Evolutionary conservation across 176 grass and related monocot genomes (phyloP), one percentile per base, ranked within the genome.

Genomic region (Triticum turgidum): DNA sequence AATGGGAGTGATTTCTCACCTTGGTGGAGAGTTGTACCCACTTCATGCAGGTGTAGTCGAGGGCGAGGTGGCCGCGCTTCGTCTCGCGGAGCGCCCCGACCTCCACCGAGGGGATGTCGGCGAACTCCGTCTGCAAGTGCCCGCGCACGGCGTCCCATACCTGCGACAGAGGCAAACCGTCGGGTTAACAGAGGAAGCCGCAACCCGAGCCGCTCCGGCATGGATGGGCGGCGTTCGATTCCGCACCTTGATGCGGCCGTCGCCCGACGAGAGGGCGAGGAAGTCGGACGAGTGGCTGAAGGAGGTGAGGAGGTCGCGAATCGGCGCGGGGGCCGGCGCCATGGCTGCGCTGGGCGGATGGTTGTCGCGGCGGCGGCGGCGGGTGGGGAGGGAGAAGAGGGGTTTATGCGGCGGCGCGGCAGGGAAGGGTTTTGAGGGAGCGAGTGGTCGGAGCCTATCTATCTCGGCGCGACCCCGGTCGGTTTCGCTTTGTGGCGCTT

Each of bases 31-130:
- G 89, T 65, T 94, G 94, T 17, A 99, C 90, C 97, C 97, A 99
- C 73, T 99, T 99, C 92, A 94, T 94, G 87, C 94, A 99, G 42
- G 94, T 96, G 82, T 94, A 99, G 90, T 99, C 97, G n/a, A 99
- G 87, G 24, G 97, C 93, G 89, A 99, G 94, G 82, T 99, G 97
- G 18, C 97, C 94, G 13, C 80, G 91, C 89, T 88, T 94, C 44
- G 77, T 73, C 80, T 91, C 84, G 6, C 83, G 69, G 65, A 79
- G 80, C 37, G 89, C 66, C 17, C 90, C 86, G 20, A 69, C 87
- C 49, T 91, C 65, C 78, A 91, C 86, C 22, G 94, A 58, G 7
- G 89, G 83, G 73, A 99, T 85, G 24, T 96, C 90, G 2, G 89
- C 81, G 54, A 99, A 99, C 62, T 99, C 90, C 3, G 94, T 94